Evolutionary conservation across 2,329 filamentous ascomycete genomes (phyloP).

Genomic region (Pseudogymnoascus sp.): DNA sequence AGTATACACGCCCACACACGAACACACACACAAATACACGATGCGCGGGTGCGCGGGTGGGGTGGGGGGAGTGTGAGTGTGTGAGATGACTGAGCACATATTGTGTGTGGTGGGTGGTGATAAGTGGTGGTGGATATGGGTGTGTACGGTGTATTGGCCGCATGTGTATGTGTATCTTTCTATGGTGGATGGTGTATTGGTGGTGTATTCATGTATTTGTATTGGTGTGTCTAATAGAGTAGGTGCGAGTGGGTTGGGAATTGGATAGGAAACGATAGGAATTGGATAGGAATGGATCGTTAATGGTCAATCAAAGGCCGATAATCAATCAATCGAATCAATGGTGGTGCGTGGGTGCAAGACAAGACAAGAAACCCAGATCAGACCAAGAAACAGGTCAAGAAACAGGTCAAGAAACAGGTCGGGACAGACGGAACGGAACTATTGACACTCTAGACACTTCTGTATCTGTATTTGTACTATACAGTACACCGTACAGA

Average conservation of each 20-base stretch:
- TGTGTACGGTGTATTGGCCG: neutral
- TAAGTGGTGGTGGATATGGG: neutral
- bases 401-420: conserved; percentile 4
- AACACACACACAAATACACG: neutral
- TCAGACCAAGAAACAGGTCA: neutral
- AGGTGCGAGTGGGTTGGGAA: neutral
- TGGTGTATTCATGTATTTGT: no score
- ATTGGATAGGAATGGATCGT: neutral
- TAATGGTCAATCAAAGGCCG: neutral
- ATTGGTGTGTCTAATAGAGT: neutral
- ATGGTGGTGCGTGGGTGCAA: neutral
- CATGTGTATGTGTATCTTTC: neutral
- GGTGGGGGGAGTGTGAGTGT: neutral
- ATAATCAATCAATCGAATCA: no score
- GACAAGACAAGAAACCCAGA: neutral
- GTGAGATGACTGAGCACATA: neutral
- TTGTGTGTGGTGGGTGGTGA: neutral
- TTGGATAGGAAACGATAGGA: neutral
- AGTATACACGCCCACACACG: neutral
- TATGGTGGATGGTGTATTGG: neutral
- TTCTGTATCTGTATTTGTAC: neutral
- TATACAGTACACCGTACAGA: no score
- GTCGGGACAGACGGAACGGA: neutral
- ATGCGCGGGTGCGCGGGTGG: neutral
- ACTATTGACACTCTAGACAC: neutral